phyloP scores from a whole-genome alignment of 306 rosid species.

The Pterocarpus santalinus region DNA sequence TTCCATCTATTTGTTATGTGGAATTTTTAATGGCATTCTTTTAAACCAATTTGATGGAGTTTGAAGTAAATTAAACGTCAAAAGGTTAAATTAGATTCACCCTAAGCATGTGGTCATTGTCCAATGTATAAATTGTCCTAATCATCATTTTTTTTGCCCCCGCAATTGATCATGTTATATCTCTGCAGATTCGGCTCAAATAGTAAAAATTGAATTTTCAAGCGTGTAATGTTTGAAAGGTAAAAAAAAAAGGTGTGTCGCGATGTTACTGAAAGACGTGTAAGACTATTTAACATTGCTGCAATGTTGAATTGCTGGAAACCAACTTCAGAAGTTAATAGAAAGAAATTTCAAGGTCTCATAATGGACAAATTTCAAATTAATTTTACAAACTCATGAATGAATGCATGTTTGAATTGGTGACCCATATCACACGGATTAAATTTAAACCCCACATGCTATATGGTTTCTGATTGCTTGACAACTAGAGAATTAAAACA shows the following conservation, averaged over 20 bases:
- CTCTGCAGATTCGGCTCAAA: too few species aligned
- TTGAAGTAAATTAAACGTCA: background rate
- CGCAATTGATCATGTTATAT: too few species aligned
- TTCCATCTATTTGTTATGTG: background rate
- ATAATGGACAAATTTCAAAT: background rate
- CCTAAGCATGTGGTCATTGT: too few species aligned
- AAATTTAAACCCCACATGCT: background rate
- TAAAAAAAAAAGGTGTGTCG: too few species aligned
- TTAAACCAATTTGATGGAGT: background rate
- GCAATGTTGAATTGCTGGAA: background rate
- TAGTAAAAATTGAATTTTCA: too few species aligned
- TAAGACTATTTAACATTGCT: background rate
- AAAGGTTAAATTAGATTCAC: background rate
- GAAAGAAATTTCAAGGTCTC: background rate
- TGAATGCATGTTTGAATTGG: slow-evolving; percentile 36
- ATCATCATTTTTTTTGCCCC: too few species aligned
- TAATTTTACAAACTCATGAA: background rate
- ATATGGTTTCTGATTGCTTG: slow-evolving; percentile 31
- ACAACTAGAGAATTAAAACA: slow-evolving; percentile 41
- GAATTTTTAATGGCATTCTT: background rate
- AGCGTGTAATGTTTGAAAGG: too few species aligned
- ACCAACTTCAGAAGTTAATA: background rate
- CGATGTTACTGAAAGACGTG: background rate
- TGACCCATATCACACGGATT: background rate
- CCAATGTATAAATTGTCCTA: background rate